Evolutionary conservation across 2,329 filamentous ascomycete genomes (phyloP), one percentile per base, ranked within the genome.

Genomic region (Sphaerulina vaccinii): DNA sequence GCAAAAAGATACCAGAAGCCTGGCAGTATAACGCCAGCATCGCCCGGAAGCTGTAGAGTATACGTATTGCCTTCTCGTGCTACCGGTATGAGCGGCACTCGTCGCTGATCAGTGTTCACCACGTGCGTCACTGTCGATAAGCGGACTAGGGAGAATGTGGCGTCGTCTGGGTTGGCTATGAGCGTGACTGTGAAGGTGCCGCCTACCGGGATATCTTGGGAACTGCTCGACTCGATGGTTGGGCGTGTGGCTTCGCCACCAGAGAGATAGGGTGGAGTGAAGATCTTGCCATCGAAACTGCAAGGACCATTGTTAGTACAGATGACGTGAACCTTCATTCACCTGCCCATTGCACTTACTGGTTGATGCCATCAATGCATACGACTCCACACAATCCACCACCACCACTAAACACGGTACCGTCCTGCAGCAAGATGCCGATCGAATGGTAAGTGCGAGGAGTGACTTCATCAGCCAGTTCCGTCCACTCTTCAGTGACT

Each of bases 101-200:
- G 73, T 18, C 81, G 66, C 68, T 83, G 79, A 62, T 84, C 81
- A 0, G 75, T 83, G 58, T 84, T 79, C 41, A 82, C 73, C 1
- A 78, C 75, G 62, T 83, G 80, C 0, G 81, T 83, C 3, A 70
- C 68, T 3, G 71, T 73, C 1, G 78, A 75, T 39, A 74, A 71
- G 5, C 80, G 71, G 22, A 84, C 64, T 11, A 83, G 62, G 0
- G 73, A 70, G 33, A 74, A 73, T 2, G 41, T 52, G 18, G 41
- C 37, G 21, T 23, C 38, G 33, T 37, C 42, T 1, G 29, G 8
- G 5, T 39, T 29, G 22, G 37, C 46, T 13, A 23, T 33, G 39
- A 54, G 68, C 0, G 59, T 67, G 19, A 76, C 57, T 27, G 57
- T 61, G 5, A 71, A 46, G 0, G 54, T 64, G 1, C 54, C 66